Conservation (phyloP, 192 early-diverging fungal species). For the Coemansia sp. region DNA sequence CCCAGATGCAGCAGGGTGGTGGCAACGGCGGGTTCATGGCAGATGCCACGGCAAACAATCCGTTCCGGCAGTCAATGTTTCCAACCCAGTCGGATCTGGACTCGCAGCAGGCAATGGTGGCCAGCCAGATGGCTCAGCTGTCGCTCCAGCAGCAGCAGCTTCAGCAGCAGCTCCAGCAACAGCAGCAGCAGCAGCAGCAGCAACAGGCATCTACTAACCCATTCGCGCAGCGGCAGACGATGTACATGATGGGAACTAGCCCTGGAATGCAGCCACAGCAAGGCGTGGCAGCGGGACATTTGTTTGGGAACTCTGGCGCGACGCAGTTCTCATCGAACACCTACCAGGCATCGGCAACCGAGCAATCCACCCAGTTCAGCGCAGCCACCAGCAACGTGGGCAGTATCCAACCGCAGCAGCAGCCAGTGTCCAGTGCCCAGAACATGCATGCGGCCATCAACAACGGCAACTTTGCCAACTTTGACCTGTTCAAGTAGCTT, state of each 20-base stretch:
- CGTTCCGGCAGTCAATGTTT: constrained; percentile 47
- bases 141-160: constrained; percentile 15
- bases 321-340: neutral
- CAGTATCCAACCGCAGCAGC: constrained; percentile 5
- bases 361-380: constrained; percentile 4
- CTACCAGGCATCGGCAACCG: neutral
- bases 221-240: constrained; percentile 46
- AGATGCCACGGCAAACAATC: constrained; percentile 38
- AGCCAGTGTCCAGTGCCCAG: neutral
- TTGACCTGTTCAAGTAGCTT: constrained; percentile 34
- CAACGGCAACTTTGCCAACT: constrained; percentile 43
- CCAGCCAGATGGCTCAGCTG: constrained; percentile 33
- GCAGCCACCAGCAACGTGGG: neutral
- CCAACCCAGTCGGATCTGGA: constrained; percentile 10
- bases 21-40: neutral
- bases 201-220: constrained; percentile 32
- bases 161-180: constrained; percentile 10
- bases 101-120: constrained; percentile 19
- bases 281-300: too few species aligned
- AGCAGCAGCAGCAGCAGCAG: constrained; percentile 14
- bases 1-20: neutral
- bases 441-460: constrained; percentile 13
- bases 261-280: too few species aligned
- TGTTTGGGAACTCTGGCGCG: too few species aligned
- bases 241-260: constrained; percentile 37